These are phyloP conservation scores for Aspergillus nidulans DNA, from an alignment of 495 filamentous ascomycete species.

Conservation along the genomic window DNA sequence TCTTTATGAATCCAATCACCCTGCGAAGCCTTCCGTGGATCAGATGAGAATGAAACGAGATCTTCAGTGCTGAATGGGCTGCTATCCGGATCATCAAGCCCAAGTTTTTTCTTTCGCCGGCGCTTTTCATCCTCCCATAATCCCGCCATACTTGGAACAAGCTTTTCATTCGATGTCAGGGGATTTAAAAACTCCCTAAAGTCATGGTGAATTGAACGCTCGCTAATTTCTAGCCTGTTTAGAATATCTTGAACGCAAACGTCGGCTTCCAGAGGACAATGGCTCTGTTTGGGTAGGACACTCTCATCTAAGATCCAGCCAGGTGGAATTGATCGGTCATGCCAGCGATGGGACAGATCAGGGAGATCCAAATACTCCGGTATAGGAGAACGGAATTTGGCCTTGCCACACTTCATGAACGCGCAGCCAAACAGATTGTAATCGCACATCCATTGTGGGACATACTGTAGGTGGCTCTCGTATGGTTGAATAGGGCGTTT, in stretches of 20 bases:
- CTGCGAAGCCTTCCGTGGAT: slow-evolving; percentile 61
- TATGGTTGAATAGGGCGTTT: slow-evolving; percentile 80
- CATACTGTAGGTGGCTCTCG: slow-evolving; percentile 86
- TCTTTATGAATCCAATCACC: slow-evolving; percentile 89
- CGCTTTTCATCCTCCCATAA: slow-evolving; percentile 89
- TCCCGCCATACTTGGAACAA: slow-evolving; percentile 90
- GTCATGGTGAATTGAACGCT: slow-evolving; percentile 78
- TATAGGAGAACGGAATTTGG: slow-evolving; percentile 70
- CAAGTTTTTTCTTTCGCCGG: slow-evolving; percentile 67
- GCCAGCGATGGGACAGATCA: slow-evolving; percentile 66
- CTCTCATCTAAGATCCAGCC: slow-evolving; percentile 54
- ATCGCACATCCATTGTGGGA: slow-evolving; percentile 96
- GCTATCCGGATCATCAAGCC: slow-evolving; percentile 54
- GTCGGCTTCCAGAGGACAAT: slow-evolving; percentile 86
- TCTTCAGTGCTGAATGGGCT: slow-evolving; percentile 77
- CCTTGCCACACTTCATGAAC: slow-evolving; percentile 68
- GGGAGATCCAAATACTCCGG: slow-evolving; percentile 59
- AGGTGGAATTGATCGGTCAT: slow-evolving; percentile 61
- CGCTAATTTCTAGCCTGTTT: slow-evolving; percentile 68
- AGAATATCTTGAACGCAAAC: slow-evolving; percentile 83
- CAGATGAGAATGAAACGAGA: slow-evolving; percentile 79
- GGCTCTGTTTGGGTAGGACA: slow-evolving; percentile 68
- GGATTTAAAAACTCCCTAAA: slow-evolving; percentile 74
- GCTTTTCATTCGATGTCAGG: slow-evolving; percentile 61
- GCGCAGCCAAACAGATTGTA: slow-evolving; percentile 94